phyloP scores from a whole-genome alignment of 2,329 filamentous ascomycete genomes.

The Elsinoe batatas region DNA sequence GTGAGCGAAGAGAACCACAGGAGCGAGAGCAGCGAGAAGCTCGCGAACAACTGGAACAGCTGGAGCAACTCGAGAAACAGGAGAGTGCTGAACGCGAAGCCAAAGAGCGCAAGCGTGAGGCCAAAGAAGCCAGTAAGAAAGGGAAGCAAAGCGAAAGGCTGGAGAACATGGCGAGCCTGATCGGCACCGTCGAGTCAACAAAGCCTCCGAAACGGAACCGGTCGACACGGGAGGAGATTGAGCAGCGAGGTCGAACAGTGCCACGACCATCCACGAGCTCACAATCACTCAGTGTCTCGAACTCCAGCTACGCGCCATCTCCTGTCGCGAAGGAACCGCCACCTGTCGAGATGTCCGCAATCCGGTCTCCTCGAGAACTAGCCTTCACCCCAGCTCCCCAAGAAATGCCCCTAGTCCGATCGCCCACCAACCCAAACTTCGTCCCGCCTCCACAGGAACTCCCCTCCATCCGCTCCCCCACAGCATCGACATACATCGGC shows the following conservation, averaged over 20 bases:
- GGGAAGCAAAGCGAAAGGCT: neutral
- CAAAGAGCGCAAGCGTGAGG: neutral
- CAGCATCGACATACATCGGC: neutral
- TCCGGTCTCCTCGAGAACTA: neutral
- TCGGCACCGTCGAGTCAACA: neutral
- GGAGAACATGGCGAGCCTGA: neutral
- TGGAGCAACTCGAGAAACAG: neutral
- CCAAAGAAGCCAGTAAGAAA: neutral
- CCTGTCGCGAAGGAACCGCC: neutral
- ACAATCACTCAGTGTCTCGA: neutral
- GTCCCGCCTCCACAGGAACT: neutral
- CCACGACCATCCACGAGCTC: neutral
- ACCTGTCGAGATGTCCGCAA: neutral
- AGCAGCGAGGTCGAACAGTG: neutral
- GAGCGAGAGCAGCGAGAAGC: conserved; percentile 8
- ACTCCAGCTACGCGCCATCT: neutral
- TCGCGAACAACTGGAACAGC: neutral
- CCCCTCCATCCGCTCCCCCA: neutral
- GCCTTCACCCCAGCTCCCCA: neutral
- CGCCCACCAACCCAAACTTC: neutral
- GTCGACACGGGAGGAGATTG: conserved; percentile 5
- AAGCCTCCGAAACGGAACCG: neutral
- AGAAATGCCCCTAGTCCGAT: neutral
- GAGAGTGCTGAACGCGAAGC: neutral
- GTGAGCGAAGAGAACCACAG: conserved; percentile 1